Conservation (phyloP, 176 grass and related monocot species). For the Aegilops longissima region DNA sequence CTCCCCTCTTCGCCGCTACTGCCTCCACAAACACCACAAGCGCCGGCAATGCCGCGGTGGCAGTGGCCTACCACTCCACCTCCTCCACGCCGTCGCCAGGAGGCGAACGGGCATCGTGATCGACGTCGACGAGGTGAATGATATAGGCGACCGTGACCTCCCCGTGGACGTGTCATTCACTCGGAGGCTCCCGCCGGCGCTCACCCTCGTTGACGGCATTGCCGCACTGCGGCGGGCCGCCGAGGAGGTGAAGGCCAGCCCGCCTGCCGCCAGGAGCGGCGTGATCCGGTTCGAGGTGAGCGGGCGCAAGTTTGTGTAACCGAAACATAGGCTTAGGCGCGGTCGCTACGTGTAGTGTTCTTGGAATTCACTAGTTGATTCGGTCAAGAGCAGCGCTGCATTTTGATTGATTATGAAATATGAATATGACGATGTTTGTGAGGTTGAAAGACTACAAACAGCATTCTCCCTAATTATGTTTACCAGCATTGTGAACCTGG, state of each 20-base stretch:
- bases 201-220: slow-evolving; percentile 45
- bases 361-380: background rate
- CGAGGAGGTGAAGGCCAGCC: slow-evolving; percentile 37
- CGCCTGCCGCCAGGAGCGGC: slow-evolving; percentile 38
- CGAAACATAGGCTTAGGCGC: background rate
- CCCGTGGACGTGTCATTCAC: slow-evolving; percentile 43
- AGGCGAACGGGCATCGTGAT: slow-evolving; percentile 35
- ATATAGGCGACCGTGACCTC: background rate
- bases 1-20: background rate
- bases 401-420: background rate
- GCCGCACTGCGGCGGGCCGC: slow-evolving; percentile 34
- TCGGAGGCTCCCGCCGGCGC: slow-evolving; percentile 38
- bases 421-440: background rate
- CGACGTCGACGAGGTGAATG: slow-evolving; percentile 36
- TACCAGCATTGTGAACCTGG: background rate
- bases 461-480: background rate
- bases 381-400: background rate
- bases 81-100: background rate
- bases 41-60: background rate
- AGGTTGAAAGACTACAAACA: background rate
- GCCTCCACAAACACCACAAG: background rate
- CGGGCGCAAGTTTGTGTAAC: background rate
- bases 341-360: background rate
- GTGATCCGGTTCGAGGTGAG: slow-evolving; percentile 56
- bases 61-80: background rate